Percentiles rank a stretch among this genome's conserved stretches.
Evolutionary conservation across 176 grass and related monocot genomes (phyloP).

Genomic region (Rhynchospora breviuscula): DNA sequence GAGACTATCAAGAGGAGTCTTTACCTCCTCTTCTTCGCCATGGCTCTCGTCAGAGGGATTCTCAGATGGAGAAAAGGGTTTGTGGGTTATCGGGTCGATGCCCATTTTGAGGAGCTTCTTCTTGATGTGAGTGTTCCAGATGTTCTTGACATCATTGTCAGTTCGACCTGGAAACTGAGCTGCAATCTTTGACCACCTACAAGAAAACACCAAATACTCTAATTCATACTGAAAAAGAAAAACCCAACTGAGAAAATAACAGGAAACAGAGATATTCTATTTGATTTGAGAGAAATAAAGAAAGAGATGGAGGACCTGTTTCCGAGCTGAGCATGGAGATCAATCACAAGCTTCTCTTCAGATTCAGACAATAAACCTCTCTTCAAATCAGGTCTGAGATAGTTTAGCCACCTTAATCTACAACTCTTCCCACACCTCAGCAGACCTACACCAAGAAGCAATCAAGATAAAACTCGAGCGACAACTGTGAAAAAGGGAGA

Average conservation of each 20-base stretch:
- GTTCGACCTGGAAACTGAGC: constrained; percentile 70
- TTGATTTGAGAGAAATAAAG: not conserved
- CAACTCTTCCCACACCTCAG: constrained; percentile 95
- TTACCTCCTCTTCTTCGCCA: not conserved
- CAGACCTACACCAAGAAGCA: constrained; percentile 32
- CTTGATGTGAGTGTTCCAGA: constrained; percentile 96
- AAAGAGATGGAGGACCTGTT: constrained; percentile 50
- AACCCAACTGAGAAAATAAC: not conserved
- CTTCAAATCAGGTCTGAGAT: constrained; percentile 89
- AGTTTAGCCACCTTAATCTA: constrained; percentile 89
- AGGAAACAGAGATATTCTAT: not conserved
- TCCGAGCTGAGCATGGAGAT: constrained; percentile 79
- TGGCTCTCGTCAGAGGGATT: not conserved
- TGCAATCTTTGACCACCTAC: constrained; percentile 96
- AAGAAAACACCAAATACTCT: not conserved
- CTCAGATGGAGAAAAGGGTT: constrained; percentile 23
- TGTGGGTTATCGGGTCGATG: constrained; percentile 71
- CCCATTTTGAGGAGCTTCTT: constrained; percentile 90
- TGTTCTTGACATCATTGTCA: constrained; percentile 99
- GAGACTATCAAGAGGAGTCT: not conserved
- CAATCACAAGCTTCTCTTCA: constrained; percentile 71
- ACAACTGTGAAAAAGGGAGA: not conserved
- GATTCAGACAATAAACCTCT: constrained; percentile 60
- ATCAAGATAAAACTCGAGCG: not conserved
- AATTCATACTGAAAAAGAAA: not conserved